Evolutionary conservation across 108 stramenopile genomes (phyloP).

Genomic region (Cyclostephanos tholiformis): DNA sequence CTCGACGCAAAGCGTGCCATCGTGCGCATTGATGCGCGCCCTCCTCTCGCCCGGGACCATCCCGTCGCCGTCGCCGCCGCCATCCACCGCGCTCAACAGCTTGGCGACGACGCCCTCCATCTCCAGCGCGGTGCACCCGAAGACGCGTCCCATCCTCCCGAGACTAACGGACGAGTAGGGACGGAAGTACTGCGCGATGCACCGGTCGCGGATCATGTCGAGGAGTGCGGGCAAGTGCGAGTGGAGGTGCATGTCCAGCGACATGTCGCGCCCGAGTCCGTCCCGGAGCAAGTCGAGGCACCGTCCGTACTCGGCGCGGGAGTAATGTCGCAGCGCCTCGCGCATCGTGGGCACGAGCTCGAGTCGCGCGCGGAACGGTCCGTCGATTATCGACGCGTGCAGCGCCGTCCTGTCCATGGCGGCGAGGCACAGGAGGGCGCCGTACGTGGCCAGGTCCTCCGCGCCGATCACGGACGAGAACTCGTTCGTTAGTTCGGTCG

Average conservation of each 20-base stretch:
- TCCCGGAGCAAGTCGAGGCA: conserved; percentile 29
- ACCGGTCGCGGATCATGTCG: conserved; percentile 60
- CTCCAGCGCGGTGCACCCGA: conserved; percentile 38
- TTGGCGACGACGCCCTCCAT: conserved; percentile 47
- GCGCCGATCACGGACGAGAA: conserved; percentile 48
- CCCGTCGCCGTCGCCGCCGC: conserved; percentile 15
- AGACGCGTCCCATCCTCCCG: conserved; percentile 55
- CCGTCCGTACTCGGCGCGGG: conserved; percentile 47
- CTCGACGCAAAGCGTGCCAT: conserved; percentile 44
- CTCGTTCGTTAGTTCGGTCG: conserved; percentile 44
- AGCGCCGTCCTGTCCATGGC: conserved; percentile 41
- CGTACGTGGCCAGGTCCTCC: conserved; percentile 80
- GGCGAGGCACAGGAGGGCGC: conserved; percentile 63
- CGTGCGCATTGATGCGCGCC: conserved; percentile 41
- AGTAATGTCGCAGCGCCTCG: conserved; percentile 47
- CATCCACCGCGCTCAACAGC: conserved; percentile 14
- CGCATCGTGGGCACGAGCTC: conserved; percentile 54
- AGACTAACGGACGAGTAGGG: conserved; percentile 70
- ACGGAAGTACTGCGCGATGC: conserved; percentile 69
- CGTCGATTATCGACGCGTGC: conserved; percentile 38
- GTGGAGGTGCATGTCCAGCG: conserved; percentile 59
- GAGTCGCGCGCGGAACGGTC: conserved; percentile 56
- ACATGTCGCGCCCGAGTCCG: conserved; percentile 23
- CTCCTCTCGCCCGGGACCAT: conserved; percentile 34
- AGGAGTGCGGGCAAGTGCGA: conserved; percentile 46